Evolutionary conservation across 345 rosid species (phyloP), one percentile per base, ranked within the genome.

Genomic region (Hevea brasiliensis): DNA sequence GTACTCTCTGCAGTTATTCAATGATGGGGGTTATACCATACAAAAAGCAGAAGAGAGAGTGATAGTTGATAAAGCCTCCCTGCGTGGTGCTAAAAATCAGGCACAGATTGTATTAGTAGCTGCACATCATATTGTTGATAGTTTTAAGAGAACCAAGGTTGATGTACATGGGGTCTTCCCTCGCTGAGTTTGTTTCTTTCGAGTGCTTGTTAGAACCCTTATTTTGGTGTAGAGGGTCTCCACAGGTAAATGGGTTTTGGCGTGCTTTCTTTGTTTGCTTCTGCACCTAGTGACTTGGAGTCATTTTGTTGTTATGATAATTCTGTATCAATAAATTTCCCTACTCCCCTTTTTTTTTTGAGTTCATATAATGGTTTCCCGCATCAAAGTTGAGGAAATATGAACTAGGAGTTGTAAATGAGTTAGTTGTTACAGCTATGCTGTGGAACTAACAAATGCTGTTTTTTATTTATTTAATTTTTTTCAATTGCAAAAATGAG

Each of bases 101-200:
- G 45, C 18, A 67, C 45, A 32, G 26, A 50, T 29, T 67, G 59
- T 67, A 50, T 48, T 67, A 50, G 37, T 65, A 44, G 71, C 44
- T 51, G 71, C 18, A 18, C 40, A 67, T 50, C n/a, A 29, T 12
- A 17, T 48, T 27, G 59, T 67, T 9, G 44, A 37, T 67, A 67
- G 59, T 47, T 67, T 15, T 8, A 62, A 18, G 44, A 51, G 59
- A 54, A 50, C 57, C 23, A 67, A 50, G 71, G 59, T 29, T 37
- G 59, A 56, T 59, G 75, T 74, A 65, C 55, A 57, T 51, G 79
- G 54, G 73, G 14, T 64, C 45, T 63, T 59, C 54, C 68, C 58
- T 74, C 12, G 78, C 40, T 71, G 29, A 45, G 56, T 65, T 65
- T 65, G 4, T 21, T 41, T 64, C n/a, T 21, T 41, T 65, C 37